These are phyloP conservation scores for Starmerella vaccinii DNA, from an alignment of 805 yeast species.

Conservation along the genomic window DNA sequence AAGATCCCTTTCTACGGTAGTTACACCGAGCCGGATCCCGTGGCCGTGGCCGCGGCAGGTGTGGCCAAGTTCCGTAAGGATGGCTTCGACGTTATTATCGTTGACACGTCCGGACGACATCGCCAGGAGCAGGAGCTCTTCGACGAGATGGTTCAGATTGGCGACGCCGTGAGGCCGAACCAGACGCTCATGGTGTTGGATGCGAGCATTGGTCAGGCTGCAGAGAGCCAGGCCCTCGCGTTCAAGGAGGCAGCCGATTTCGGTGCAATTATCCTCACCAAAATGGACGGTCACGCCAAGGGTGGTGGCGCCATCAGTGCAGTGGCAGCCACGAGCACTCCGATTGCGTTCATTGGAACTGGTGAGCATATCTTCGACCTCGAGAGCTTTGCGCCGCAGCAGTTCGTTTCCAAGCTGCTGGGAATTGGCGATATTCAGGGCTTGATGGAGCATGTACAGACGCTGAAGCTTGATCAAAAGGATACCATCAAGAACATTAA, in stretches of 20 bases:
- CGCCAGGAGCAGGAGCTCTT: slow-evolving; percentile 86
- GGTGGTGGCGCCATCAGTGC: slow-evolving; percentile 99
- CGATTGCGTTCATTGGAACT: slow-evolving; percentile 92
- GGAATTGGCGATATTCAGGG: slow-evolving; percentile 96
- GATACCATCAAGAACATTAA: slow-evolving; percentile 78
- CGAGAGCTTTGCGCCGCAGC: slow-evolving; percentile 80
- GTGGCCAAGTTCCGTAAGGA: slow-evolving; percentile 84
- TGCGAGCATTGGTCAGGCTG: slow-evolving; percentile 97
- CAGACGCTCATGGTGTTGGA: slow-evolving; percentile 97
- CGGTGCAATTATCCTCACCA: slow-evolving; percentile 89
- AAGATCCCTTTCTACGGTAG: slow-evolving; percentile 91
- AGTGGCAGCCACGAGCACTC: slow-evolving; percentile 92
- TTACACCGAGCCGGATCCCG: slow-evolving; percentile 93
- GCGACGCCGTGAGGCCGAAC: slow-evolving; percentile 78
- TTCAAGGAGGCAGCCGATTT: slow-evolving; percentile 87
- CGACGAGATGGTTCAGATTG: slow-evolving; percentile 89
- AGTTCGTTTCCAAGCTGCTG: slow-evolving; percentile 79
- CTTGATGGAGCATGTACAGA: slow-evolving; percentile 84
- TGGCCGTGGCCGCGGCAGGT: slow-evolving; percentile 81
- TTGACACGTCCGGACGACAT: slow-evolving; percentile 97
- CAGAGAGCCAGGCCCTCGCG: slow-evolving; percentile 87
- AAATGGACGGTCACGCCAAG: slow-evolving; percentile 97
- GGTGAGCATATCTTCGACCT: slow-evolving; percentile 94
- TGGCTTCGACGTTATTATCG: slow-evolving; percentile 84
- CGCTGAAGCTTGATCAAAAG: slow-evolving; percentile 77